Conservation (phyloP, 768 basidiomycete species). For the Mycena vulgaris region DNA sequence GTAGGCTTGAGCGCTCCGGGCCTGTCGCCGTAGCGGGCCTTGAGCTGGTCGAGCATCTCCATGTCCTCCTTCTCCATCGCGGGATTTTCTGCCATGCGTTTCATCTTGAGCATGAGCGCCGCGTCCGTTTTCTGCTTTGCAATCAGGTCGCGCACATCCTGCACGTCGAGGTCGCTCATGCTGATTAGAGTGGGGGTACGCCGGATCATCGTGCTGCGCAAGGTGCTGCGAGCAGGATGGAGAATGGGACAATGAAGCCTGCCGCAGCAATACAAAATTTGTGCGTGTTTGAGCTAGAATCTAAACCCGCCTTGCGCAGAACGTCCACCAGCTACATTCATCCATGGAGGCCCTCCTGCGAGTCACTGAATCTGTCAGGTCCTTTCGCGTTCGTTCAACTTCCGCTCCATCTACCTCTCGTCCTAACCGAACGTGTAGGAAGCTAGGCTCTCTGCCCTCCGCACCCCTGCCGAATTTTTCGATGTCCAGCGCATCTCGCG, state of each 20-base stretch:
- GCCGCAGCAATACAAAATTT: constrained; percentile 35
- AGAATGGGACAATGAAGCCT: constrained; percentile 1
- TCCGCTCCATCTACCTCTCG: neutral
- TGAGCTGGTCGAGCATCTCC: constrained; percentile 51
- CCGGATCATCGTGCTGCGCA: constrained; percentile 78
- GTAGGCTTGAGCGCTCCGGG: constrained; percentile 43
- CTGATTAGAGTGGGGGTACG: constrained; percentile 82
- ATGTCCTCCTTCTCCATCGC: constrained; percentile 47
- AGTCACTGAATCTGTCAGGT: constrained; percentile 77
- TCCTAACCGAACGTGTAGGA: constrained; percentile 62
- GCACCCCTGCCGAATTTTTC: constrained; percentile 85
- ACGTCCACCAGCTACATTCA: constrained; percentile 21
- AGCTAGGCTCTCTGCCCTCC: constrained; percentile 81
- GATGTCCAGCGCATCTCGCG: constrained; percentile 88
- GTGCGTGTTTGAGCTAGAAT: constrained; percentile 5
- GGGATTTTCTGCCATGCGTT: constrained; percentile 61
- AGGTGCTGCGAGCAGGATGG: constrained; percentile 40
- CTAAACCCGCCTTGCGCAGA: constrained; percentile 20
- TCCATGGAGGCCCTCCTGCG: constrained; percentile 79
- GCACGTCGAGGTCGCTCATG: constrained; percentile 84
- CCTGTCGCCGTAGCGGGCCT: constrained; percentile 45
- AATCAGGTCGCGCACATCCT: constrained; percentile 79
- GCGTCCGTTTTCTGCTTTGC: constrained; percentile 63
- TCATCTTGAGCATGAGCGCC: constrained; percentile 59
- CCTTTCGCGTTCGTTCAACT: constrained; percentile 76